A percentile compares a stretch with the other conserved stretches of the same genome.
These are phyloP conservation scores for Huntiella moniliformis DNA, from an alignment of 2,329 filamentous ascomycete genomes.

Conservation along the genomic window DNA sequence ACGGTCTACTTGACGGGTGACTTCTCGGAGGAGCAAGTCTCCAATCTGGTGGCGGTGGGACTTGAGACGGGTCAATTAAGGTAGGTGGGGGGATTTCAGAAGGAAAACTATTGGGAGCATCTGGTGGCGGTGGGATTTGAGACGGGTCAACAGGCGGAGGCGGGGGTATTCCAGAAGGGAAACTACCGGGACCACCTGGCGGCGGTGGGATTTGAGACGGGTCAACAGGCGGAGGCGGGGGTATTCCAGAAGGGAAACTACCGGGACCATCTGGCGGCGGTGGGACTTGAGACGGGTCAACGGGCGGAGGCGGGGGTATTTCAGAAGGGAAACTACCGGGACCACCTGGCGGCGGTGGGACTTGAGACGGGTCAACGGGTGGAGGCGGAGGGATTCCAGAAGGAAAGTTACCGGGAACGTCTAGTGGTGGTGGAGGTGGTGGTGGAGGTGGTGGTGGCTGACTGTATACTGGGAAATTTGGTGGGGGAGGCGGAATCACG, in stretches of 20 bases:
- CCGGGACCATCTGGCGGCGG: too few relatives aligned
- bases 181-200: too few relatives aligned
- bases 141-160: background rate
- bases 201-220: too few relatives aligned
- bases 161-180: background rate
- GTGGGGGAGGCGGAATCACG: background rate
- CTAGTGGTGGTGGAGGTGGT: too few relatives aligned
- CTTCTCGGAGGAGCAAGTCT: too few relatives aligned
- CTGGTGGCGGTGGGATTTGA: background rate
- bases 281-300: too few relatives aligned
- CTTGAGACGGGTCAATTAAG: background rate
- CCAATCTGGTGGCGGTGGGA: background rate
- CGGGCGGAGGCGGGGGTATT: background rate
- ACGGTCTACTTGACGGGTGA: too few relatives aligned
- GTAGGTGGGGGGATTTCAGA: background rate
- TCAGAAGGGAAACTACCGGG: too few relatives aligned
- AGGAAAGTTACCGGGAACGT: too few relatives aligned
- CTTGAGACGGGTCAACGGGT: background rate
- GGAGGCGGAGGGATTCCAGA: background rate
- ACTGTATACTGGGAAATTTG: background rate
- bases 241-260: background rate
- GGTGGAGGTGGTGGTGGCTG: background rate
- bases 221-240: slow-evolving; percentile 1
- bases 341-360: too few relatives aligned
- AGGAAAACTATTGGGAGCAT: too few relatives aligned